Conservation (phyloP, 2,329 filamentous ascomycete genomes). For the Aspergillus oerlinghausenensis region DNA sequence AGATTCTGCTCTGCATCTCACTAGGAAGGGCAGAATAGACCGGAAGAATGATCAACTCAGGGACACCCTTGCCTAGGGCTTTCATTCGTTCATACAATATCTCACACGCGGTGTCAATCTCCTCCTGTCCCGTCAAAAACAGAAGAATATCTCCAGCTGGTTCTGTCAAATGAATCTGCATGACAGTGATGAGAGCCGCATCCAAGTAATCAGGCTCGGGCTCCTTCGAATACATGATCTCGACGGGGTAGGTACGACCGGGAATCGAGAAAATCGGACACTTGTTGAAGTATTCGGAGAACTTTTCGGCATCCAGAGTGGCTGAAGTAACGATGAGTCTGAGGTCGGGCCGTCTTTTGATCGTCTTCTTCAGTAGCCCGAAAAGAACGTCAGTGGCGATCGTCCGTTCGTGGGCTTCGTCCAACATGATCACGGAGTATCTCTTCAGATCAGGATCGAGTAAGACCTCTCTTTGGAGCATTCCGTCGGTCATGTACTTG, state of each 20-base stretch:
- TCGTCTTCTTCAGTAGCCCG: constrained; percentile 85
- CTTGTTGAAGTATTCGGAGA: constrained; percentile 91
- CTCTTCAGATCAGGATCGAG: constrained; percentile 82
- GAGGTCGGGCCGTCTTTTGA: constrained; percentile 78
- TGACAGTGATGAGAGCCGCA: constrained; percentile 88
- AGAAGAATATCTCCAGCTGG: constrained; percentile 90
- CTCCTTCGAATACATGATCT: constrained; percentile 90
- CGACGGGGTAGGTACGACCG: constrained; percentile 89
- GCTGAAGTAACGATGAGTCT: constrained; percentile 96
- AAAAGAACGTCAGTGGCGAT: constrained; percentile 96
- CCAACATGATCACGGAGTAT: constrained; percentile 96
- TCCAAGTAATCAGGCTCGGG: constrained; percentile 96
- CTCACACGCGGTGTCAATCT: constrained; percentile 93
- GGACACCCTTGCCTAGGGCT: constrained; percentile 80
- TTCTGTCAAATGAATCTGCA: constrained; percentile 96
- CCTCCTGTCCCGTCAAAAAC: constrained; percentile 94
- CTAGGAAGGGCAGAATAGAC: constrained; percentile 93
- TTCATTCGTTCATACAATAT: constrained; percentile 96
- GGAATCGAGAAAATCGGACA: constrained; percentile 97
- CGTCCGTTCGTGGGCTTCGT: constrained; percentile 96
- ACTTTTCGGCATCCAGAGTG: constrained; percentile 94
- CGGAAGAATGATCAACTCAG: constrained; percentile 85
- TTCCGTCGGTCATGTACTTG: constrained; percentile 99
- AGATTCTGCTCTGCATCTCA: constrained; percentile 91
- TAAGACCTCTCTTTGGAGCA: constrained; percentile 92